These are phyloP conservation scores for Mortierella antarctica DNA, from an alignment of 192 early-diverging fungal genomes.

Conservation along the genomic window DNA sequence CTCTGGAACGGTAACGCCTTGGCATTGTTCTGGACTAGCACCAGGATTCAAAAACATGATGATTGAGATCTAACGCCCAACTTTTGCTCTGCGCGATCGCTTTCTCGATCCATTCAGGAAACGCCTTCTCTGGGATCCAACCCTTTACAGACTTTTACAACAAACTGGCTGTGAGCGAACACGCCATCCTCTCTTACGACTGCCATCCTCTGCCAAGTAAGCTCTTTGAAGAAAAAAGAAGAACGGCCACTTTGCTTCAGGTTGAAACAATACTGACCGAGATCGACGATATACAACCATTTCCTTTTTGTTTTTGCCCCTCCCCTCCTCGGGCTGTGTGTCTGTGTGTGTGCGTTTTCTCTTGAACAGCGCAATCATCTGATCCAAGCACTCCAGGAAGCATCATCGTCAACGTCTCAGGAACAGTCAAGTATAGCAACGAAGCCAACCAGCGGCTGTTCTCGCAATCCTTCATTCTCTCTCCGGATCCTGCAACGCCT, in stretches of 20 bases:
- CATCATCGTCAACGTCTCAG: constrained; percentile 60
- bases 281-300: too few relatives aligned
- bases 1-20: constrained; percentile 62
- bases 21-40: not conserved
- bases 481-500: constrained; percentile 49
- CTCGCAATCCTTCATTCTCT: constrained; percentile 60
- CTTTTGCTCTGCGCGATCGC: not conserved
- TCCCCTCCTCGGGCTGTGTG: not conserved
- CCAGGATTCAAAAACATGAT: not conserved
- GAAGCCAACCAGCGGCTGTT: constrained; percentile 50
- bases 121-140: constrained; percentile 55
- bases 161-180: constrained; percentile 52
- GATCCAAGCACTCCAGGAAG: constrained; percentile 54
- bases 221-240: not conserved
- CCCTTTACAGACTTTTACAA: constrained; percentile 59
- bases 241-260: not conserved
- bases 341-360: not conserved
- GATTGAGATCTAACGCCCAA: not conserved
- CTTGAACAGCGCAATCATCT: constrained; percentile 20
- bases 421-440: constrained; percentile 60
- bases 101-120: constrained; percentile 46
- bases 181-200: constrained; percentile 57
- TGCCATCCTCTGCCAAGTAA: constrained; percentile 63
- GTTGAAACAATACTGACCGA: not conserved
- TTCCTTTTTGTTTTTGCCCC: not conserved